Conservation (phyloP, 768 basidiomycete species). For the Steccherinum ochraceum region DNA sequence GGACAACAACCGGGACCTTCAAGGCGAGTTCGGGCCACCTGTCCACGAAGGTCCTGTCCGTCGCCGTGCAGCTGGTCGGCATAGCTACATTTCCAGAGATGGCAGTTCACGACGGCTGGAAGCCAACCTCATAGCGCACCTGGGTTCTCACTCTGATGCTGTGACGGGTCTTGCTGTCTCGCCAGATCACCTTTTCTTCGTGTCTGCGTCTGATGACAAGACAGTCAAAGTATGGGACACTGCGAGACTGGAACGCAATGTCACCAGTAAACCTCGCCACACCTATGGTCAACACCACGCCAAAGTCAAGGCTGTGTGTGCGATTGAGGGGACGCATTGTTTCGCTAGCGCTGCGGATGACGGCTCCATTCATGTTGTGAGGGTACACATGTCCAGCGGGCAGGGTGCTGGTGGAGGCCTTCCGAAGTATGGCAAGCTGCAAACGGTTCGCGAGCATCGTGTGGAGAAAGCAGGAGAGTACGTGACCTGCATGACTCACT, state of each 20-base stretch:
- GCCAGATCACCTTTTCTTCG: constrained; percentile 93
- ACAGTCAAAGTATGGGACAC: constrained; percentile 93
- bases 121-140: constrained; percentile 76
- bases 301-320: constrained; percentile 61
- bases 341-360: constrained; percentile 85
- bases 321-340: constrained; percentile 82
- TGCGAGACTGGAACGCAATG: constrained; percentile 88
- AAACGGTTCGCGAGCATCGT: constrained; percentile 75
- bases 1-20: constrained; percentile 79
- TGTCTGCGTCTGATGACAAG: constrained; percentile 90
- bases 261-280: constrained; percentile 66
- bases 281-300: constrained; percentile 62
- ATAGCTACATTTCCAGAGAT: constrained; percentile 64
- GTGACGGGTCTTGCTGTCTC: constrained; percentile 81
- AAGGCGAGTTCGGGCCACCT: constrained; percentile 88
- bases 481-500: constrained; percentile 80
- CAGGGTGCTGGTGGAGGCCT: constrained; percentile 44
- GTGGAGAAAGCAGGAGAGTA: constrained; percentile 72
- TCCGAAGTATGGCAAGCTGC: constrained; percentile 80
- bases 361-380: constrained; percentile 77
- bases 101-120: constrained; percentile 55
- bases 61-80: constrained; percentile 65
- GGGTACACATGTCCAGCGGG: constrained; percentile 59
- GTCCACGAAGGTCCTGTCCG: constrained; percentile 78
- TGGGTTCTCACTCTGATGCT: constrained; percentile 75